A percentile compares a stretch with the other conserved stretches of the same genome.
These are phyloP conservation scores for Hygrocybe coccinea DNA, from an alignment of 768 basidiomycete species.

Conservation along the genomic window DNA sequence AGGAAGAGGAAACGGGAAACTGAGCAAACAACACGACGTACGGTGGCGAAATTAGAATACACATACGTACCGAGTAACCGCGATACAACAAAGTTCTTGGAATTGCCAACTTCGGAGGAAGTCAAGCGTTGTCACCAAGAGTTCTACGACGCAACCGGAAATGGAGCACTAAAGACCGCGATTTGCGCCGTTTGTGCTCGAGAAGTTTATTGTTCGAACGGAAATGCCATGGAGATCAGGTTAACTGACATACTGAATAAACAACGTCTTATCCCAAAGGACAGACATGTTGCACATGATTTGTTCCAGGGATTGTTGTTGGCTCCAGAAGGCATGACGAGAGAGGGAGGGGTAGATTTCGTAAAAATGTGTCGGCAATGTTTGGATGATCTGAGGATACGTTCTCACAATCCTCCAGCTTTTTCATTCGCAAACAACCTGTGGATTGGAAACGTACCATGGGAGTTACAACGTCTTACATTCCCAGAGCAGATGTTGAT, in stretches of 20 bases:
- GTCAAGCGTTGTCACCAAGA: conserved; percentile 1
- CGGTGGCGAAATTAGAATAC: background rate
- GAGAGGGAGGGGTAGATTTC: no score
- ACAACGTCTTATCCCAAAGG: background rate
- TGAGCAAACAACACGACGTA: background rate
- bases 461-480: no score
- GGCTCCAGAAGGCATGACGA: background rate
- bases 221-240: background rate
- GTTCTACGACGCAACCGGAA: conserved; percentile 10
- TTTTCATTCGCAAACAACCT: no score
- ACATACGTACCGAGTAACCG: background rate
- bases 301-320: background rate
- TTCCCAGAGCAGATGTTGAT: no score
- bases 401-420: no score
- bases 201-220: background rate
- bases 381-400: background rate
- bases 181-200: conserved; percentile 13
- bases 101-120: background rate
- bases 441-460: no score
- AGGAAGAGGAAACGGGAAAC: background rate
- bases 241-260: background rate
- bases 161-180: background rate
- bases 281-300: background rate
- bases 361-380: no score
- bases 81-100: conserved; percentile 1